phyloP scores from a whole-genome alignment of 1,284 basidiomycete genomes.

The Austropuccinia psidii region DNA sequence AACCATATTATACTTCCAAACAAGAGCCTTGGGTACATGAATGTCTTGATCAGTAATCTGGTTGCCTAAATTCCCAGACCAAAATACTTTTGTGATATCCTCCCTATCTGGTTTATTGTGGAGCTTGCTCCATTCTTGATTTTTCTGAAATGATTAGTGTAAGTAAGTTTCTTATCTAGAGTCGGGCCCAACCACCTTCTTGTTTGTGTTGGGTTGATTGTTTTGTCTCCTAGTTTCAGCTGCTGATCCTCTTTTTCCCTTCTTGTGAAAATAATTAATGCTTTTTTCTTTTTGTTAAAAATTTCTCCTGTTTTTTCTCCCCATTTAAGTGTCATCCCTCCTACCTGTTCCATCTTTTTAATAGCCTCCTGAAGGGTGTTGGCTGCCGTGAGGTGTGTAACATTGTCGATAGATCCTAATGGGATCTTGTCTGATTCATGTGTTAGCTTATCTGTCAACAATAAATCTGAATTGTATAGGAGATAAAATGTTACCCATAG shows the following conservation, averaged over 20 bases:
- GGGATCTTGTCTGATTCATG: not conserved
- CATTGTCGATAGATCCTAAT: conserved; percentile 16
- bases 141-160: not conserved
- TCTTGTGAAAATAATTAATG: not conserved
- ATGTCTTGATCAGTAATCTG: not conserved
- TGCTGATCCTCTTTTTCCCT: not conserved
- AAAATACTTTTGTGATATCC: not conserved
- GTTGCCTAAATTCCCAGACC: not conserved
- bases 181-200: not conserved
- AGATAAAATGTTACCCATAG: not conserved
- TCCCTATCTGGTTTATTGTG: not conserved
- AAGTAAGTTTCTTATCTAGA: not conserved
- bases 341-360: not conserved
- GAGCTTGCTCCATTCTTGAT: not conserved
- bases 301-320: conserved; percentile 1
- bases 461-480: conserved; percentile 6
- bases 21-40: not conserved
- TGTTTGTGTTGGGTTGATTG: not conserved
- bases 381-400: not conserved
- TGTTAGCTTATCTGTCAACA: not conserved
- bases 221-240: not conserved
- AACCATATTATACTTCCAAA: conserved; percentile 24
- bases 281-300: conserved; percentile 9
- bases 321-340: not conserved
- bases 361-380: not conserved